Percentiles rank a stretch among this genome's conserved stretches.
These are phyloP conservation scores for Pythium grandisporangium DNA, from an alignment of 352 stramenopile species.

Conservation along the genomic window DNA sequence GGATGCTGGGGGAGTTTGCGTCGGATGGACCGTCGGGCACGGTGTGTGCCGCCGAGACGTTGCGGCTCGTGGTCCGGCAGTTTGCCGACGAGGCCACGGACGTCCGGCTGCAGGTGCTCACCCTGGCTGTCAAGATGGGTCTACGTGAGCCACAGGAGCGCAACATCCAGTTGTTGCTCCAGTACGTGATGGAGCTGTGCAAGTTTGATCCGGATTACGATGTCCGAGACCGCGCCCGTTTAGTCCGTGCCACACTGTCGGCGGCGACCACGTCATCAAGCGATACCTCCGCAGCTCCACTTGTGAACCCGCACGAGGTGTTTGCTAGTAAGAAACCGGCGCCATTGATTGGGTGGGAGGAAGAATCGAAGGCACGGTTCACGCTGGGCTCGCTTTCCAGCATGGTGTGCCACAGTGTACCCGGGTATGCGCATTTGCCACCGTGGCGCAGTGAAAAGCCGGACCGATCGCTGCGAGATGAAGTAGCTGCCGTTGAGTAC, in stretches of 20 bases:
- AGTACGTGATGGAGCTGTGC: slow-evolving; percentile 90
- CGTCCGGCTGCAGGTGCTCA: slow-evolving; percentile 86
- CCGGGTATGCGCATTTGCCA: slow-evolving; percentile 70
- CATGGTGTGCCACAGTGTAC: slow-evolving; percentile 77
- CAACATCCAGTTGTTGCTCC: slow-evolving; percentile 71
- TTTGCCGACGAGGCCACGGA: slow-evolving; percentile 87
- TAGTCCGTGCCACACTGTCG: slow-evolving; percentile 69
- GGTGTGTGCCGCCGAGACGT: slow-evolving; percentile 70
- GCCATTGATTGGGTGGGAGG: slow-evolving; percentile 60
- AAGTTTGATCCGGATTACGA: slow-evolving; percentile 92
- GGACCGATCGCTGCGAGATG: slow-evolving; percentile 68
- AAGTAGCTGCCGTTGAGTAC: slow-evolving; percentile 35
- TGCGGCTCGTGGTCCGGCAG: slow-evolving; percentile 80
- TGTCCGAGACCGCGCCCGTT: slow-evolving; percentile 84
- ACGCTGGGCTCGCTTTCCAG: slow-evolving; percentile 83
- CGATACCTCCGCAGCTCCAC: too few species aligned
- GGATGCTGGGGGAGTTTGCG: slow-evolving; percentile 89
- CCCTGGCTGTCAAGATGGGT: slow-evolving; percentile 89
- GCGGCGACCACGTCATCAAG: slow-evolving; percentile 38
- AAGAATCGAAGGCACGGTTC: slow-evolving; percentile 68
- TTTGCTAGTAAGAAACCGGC: slow-evolving; percentile 77
- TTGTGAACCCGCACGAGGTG: slow-evolving; percentile 65
- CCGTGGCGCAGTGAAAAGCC: slow-evolving; percentile 64
- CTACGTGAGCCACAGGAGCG: slow-evolving; percentile 58
- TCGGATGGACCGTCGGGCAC: slow-evolving; percentile 47